Base-by-base conservation (phyloP, 495 filamentous ascomycete genomes). In the Podospora appendiculata region DNA sequence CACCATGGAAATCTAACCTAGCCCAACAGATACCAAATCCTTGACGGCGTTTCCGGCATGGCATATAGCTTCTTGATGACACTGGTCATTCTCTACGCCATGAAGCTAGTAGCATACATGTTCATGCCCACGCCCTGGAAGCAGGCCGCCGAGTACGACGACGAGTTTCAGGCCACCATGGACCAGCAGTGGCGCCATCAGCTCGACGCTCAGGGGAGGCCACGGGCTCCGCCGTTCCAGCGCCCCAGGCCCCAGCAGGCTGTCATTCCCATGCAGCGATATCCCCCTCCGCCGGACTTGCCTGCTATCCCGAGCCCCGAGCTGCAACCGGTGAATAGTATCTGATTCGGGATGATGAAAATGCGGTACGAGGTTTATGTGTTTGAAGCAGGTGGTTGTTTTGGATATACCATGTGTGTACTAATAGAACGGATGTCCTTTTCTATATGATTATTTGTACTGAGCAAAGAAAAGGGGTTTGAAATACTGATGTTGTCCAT, bases 11-110 rank as follows among this genome's bases (percentile, higher is more conserved):
- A 45, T 4, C 44, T 48, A n/a, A 39, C 35, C 16, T 10, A 34
- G 12, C 45, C 8, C 3, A 6, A 10, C 32, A 54, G 52, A 2
- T 53, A 47, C 32, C 55, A 58, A 33, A 11, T 58, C 4, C 41
- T 50, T 13, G 55, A 58, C 32, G 50, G 17, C 1, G n/a, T 47
- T 8, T n/a, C 50, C 17, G 55, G 50, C 16, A 50, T 53, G 33
- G 50, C 33, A n/a, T 58, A 58, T 36, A 53, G 50, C 33, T 58
- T 58, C 13, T 33, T 47, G 44, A 52, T 58, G 47, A 50, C 55
- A 7, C 40, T 58, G 7, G 33, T 14, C 8, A 58, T 58, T 6
- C 19, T 58, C 9, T 49, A 53, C n/a, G n/a, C 47, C 34, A 58
- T 58, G 55, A 58, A 58, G 42, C 25, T 58, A 0, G 34, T 48